These are phyloP conservation scores for Brassica incana DNA, from an alignment of 345 rosid species.

Conservation along the genomic window DNA sequence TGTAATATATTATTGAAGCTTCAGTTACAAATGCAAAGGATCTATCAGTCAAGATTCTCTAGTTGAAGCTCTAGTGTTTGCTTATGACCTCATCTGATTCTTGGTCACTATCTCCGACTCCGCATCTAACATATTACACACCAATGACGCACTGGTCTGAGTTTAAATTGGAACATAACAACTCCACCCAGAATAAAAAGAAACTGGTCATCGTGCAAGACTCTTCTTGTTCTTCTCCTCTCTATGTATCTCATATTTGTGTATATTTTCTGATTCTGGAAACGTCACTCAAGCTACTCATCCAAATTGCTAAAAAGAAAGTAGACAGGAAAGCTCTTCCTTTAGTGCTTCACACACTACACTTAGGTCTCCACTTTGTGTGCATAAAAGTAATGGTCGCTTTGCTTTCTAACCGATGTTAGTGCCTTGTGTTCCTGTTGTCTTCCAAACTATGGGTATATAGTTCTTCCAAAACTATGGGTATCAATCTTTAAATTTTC, in stretches of 20 bases:
- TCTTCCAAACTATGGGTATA: constrained; percentile 23
- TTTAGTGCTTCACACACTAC: constrained; percentile 19
- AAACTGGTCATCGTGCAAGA: constrained; percentile 11
- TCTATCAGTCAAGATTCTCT: neutral
- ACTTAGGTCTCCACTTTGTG: constrained; percentile 26
- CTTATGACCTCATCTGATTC: neutral
- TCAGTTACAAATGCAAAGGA: neutral
- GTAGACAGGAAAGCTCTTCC: constrained; percentile 14
- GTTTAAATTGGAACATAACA: neutral
- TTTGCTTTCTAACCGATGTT: constrained; percentile 39
- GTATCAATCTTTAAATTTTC: neutral
- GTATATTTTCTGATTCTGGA: constrained; percentile 33
- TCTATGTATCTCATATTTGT: constrained; percentile 12
- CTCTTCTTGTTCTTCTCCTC: constrained; percentile 11
- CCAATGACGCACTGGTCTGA: constrained; percentile 15
- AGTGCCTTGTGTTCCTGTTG: constrained; percentile 33
- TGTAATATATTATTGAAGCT: neutral
- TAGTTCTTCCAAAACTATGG: constrained; percentile 2
- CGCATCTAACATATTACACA: neutral
- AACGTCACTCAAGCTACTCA: constrained; percentile 27
- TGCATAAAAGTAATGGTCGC: constrained; percentile 30
- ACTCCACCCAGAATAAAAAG: constrained; percentile 10
- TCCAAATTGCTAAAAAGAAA: constrained; percentile 24
- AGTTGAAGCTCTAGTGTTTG: neutral
- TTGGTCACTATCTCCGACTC: neutral